A percentile compares a stretch with the other conserved stretches of the same genome.
phyloP scores from a whole-genome alignment of 2,329 filamentous ascomycete species.

The Ascocoryne sarcoides region DNA sequence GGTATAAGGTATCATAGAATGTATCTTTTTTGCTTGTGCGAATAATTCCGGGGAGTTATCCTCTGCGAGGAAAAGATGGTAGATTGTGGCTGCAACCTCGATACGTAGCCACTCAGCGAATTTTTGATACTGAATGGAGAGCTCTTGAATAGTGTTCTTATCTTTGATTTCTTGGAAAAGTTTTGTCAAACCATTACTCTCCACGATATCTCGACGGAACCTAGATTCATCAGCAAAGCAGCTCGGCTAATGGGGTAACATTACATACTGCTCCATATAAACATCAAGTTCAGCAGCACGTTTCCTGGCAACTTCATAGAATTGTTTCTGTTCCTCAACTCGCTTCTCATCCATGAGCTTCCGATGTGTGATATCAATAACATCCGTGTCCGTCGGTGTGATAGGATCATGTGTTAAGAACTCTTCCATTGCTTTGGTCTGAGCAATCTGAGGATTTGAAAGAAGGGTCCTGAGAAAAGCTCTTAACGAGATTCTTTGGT shows the following conservation, averaged over 20 bases:
- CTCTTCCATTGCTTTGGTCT: conserved; percentile 73
- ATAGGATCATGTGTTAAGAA: conserved; percentile 72
- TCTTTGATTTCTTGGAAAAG: conserved; percentile 89
- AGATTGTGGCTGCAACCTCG: conserved; percentile 91
- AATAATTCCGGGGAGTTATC: conserved; percentile 97
- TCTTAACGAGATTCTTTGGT: conserved; percentile 81
- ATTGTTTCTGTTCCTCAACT: conserved; percentile 83
- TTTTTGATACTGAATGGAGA: conserved; percentile 93
- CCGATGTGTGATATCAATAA: conserved; percentile 68
- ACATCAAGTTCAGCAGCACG: conserved; percentile 89
- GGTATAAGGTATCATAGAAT: conserved; percentile 88
- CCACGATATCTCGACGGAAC: conserved; percentile 59
- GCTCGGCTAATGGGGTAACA: not conserved
- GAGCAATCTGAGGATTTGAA: conserved; percentile 74
- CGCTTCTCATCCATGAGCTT: conserved; percentile 81
- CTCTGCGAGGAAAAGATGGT: conserved; percentile 94
- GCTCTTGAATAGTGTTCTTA: conserved; percentile 76
- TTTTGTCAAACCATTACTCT: conserved; percentile 75
- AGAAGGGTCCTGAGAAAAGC: conserved; percentile 84
- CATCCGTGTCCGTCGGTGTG: conserved; percentile 70
- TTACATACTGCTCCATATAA: conserved; percentile 84
- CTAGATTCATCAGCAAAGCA: conserved; percentile 28
- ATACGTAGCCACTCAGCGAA: conserved; percentile 98
- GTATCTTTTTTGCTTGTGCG: conserved; percentile 86
- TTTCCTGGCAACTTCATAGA: conserved; percentile 90